Percentiles rank a stretch among this genome's conserved stretches.
These are phyloP conservation scores for Nigrospora osmanthi DNA, from an alignment of 2,329 filamentous ascomycete genomes.

Conservation along the genomic window DNA sequence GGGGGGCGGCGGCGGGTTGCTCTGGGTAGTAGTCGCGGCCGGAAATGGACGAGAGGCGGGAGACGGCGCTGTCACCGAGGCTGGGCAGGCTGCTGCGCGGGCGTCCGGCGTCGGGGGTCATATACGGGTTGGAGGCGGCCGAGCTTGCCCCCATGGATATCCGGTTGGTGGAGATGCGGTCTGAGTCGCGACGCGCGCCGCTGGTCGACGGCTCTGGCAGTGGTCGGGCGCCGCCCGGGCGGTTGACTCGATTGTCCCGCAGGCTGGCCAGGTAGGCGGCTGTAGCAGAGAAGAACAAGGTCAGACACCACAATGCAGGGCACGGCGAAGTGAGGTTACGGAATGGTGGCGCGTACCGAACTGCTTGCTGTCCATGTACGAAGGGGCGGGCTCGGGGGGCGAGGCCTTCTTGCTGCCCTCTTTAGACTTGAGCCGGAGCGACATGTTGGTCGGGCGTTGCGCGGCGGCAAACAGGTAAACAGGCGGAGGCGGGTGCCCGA, in stretches of 20 bases:
- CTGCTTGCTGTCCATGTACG: conserved; percentile 60
- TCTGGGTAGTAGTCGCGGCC: conserved; percentile 47
- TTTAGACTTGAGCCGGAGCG: conserved; percentile 20
- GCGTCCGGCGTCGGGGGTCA: background rate
- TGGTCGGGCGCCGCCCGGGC: conserved; percentile 66
- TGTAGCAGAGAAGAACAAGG: conserved; percentile 23
- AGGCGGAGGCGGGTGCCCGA: background rate
- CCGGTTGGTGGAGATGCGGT: conserved; percentile 15
- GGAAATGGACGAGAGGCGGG: conserved; percentile 40
- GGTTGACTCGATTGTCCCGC: conserved; percentile 56
- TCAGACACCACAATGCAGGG: conserved; percentile 5
- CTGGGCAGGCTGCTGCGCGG: conserved; percentile 30
- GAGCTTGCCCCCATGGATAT: conserved; percentile 14
- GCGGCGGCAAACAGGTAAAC: background rate
- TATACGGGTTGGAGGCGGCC: too few relatives aligned
- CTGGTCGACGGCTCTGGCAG: conserved; percentile 30
- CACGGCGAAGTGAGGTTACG: conserved; percentile 1
- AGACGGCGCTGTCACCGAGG: conserved; percentile 36
- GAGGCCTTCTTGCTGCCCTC: conserved; percentile 20
- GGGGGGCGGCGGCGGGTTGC: conserved; percentile 26
- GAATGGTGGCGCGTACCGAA: conserved; percentile 42
- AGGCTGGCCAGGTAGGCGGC: conserved; percentile 65
- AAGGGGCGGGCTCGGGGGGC: conserved; percentile 47
- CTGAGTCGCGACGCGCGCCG: conserved; percentile 21
- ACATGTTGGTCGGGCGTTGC: conserved; percentile 4